Evolutionary conservation across 2,329 filamentous ascomycete genomes (phyloP).

Genomic region (Monosporascus ibericus): DNA sequence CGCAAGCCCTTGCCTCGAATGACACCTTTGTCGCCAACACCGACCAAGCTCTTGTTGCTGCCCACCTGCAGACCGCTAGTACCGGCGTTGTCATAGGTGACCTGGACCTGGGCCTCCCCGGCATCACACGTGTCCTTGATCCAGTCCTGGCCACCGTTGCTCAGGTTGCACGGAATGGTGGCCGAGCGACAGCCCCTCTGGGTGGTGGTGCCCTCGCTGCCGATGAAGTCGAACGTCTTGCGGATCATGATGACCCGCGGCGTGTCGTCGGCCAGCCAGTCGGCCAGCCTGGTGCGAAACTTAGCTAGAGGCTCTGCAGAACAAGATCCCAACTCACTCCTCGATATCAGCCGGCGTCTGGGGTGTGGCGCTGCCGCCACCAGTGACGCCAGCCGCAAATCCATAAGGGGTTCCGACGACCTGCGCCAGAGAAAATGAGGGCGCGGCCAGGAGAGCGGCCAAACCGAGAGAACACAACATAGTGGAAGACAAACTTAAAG

Average conservation of each 20-base stretch:
- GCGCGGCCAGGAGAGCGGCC: no score
- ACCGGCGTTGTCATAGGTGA: constrained; percentile 46
- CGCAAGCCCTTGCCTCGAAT: constrained; percentile 36
- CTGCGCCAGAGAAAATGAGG: not conserved
- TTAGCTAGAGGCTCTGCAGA: not conserved
- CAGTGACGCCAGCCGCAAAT: constrained; percentile 48
- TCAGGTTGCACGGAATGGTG: constrained; percentile 32
- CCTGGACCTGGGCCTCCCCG: constrained; percentile 32
- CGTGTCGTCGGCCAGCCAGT: constrained; percentile 48
- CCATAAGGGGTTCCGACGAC: constrained; percentile 35
- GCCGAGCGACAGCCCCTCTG: constrained; percentile 52
- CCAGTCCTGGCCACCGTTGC: constrained; percentile 46
- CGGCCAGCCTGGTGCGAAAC: constrained; percentile 33
- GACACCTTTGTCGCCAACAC: constrained; percentile 44
- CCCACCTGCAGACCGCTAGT: constrained; percentile 42
- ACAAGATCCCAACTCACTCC: constrained; percentile 27
- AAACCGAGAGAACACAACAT: no score
- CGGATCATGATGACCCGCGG: constrained; percentile 53
- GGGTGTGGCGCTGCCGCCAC: constrained; percentile 48
- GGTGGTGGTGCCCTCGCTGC: constrained; percentile 46
- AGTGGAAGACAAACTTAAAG: no score
- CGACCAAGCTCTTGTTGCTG: constrained; percentile 53
- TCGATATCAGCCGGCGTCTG: constrained; percentile 47
- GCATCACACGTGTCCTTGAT: constrained; percentile 54
- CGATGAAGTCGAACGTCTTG: constrained; percentile 50